These are phyloP conservation scores for Conringia planisiliqua DNA, from an alignment of 345 rosid species.

Conservation along the genomic window DNA sequence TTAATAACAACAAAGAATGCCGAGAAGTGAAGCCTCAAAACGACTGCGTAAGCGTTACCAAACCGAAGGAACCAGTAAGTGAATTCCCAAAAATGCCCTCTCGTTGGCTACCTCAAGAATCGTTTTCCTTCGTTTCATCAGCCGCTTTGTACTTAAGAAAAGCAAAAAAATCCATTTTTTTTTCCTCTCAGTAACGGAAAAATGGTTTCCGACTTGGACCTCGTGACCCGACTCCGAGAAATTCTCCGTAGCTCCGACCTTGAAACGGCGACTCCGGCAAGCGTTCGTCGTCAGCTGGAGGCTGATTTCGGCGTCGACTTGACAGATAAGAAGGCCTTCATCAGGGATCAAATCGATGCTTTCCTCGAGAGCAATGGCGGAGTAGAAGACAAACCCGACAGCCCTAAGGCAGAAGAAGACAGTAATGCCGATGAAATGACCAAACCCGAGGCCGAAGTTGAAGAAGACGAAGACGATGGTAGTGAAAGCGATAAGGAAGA, in stretches of 20 bases:
- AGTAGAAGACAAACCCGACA: slow-evolving; percentile 25
- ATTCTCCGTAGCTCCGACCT: slow-evolving; percentile 71
- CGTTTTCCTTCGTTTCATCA: slow-evolving; percentile 13
- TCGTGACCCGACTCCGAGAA: slow-evolving; percentile 66
- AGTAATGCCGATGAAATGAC: slow-evolving; percentile 27
- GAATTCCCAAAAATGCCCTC: slow-evolving; percentile 16
- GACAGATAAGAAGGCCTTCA: slow-evolving; percentile 52
- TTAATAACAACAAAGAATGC: background rate
- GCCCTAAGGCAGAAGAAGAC: slow-evolving; percentile 27
- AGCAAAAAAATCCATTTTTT: background rate
- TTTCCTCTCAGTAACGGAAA: slow-evolving; percentile 12
- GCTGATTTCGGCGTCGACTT: slow-evolving; percentile 58
- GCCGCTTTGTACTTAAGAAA: slow-evolving; percentile 1
- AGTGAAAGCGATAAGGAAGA: slow-evolving; percentile 25
- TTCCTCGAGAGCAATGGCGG: slow-evolving; percentile 46
- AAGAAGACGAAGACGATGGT: slow-evolving; percentile 30
- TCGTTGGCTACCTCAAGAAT: slow-evolving; percentile 6
- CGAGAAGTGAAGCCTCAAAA: background rate
- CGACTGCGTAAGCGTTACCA: slow-evolving; percentile 8
- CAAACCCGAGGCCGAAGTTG: slow-evolving; percentile 28
- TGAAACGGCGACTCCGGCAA: slow-evolving; percentile 64
- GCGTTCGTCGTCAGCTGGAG: slow-evolving; percentile 70
- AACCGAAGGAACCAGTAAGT: background rate
- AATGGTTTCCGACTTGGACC: slow-evolving; percentile 73
- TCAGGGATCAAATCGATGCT: slow-evolving; percentile 71